These are phyloP conservation scores for Calophaca sinica DNA, from an alignment of 306 rosid genomes.

Conservation along the genomic window DNA sequence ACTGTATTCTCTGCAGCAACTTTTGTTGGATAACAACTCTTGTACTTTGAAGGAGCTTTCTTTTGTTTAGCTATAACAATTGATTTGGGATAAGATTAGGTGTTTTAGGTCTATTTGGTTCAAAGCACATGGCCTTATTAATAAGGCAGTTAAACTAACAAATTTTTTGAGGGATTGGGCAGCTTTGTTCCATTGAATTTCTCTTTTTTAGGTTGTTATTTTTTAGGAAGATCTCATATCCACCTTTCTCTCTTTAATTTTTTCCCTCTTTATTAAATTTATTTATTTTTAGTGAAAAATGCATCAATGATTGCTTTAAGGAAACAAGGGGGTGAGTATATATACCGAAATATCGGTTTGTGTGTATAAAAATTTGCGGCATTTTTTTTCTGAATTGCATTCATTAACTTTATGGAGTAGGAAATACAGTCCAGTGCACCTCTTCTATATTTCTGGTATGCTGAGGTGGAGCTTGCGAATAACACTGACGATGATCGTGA, in stretches of 20 bases:
- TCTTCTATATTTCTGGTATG: slow-evolving; percentile 93
- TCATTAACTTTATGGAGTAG: slow-evolving; percentile 54
- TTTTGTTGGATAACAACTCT: not conserved
- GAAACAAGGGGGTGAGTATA: not conserved
- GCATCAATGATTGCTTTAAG: slow-evolving; percentile 17
- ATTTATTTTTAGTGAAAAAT: not conserved
- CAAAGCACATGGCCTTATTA: slow-evolving; percentile 1
- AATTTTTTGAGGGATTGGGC: slow-evolving; percentile 18
- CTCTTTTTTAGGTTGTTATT: not conserved
- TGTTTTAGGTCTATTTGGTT: not conserved
- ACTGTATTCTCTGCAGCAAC: slow-evolving; percentile 29
- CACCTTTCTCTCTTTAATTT: not conserved
- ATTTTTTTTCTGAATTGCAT: slow-evolving; percentile 33
- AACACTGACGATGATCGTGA: slow-evolving; percentile 44
- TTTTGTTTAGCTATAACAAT: not conserved
- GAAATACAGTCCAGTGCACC: slow-evolving; percentile 70
- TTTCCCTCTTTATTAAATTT: not conserved
- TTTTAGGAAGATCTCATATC: not conserved
- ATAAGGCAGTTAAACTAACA: not conserved
- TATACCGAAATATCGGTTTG: not conserved
- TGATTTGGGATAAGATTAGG: slow-evolving; percentile 1
- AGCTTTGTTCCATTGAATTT: slow-evolving; percentile 2
- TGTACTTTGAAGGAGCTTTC: not conserved
- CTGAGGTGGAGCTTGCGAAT: slow-evolving; percentile 79
- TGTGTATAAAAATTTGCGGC: slow-evolving; percentile 3